Base-by-base conservation (phyloP, 2,329 filamentous ascomycete species). In the Dryadomyces sulphureus region DNA sequence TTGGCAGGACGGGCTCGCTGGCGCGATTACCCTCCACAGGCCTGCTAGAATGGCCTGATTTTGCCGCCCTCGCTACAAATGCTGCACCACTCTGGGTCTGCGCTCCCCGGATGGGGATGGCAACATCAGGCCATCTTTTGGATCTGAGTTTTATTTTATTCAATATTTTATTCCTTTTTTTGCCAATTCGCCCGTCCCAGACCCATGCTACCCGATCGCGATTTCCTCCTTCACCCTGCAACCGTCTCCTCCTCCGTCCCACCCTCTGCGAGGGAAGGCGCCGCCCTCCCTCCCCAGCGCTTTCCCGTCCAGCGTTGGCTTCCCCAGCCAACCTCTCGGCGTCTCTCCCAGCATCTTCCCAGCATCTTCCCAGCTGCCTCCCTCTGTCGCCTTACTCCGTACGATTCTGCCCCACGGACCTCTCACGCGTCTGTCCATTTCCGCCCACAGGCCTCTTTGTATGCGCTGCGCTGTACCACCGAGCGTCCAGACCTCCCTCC, bases 101-200 rank as follows among this genome's bases (percentile, higher is more conserved):
- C 21, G 40, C 46, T 49, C 46, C 48, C 52, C 50, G 32, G 45
- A 49, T 49, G 45, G 38, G 49, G 45, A 46, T 46, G 42, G 19
- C 36, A 52, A 48, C 45, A 48, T 54, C 52, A 53, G 52, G 47
- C 52, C 52, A 53, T 51, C 41, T 49, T 48, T 42, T n/a, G 11
- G 21, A 52, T 51, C 41, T 49, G 27, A 14, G 27, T 48, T 44
- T 42, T n/a, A n/a, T 35, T 38, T 38, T 38, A 21, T 38, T 21
- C 9, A 35, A 5, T 16, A 22, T 17, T 25, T 46, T 32, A 16
- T 38, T 22, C 21, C 27, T 24, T 30, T 24, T 47, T 49, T 25
- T 45, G 44, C 45, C 41, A 41, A 50, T 50, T 47, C 38, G 22
- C 43, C 14, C 42, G 43, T 14, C 27, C 25, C 19, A 27, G n/a